Evolutionary conservation across 768 basidiomycete genomes (phyloP).

Genomic region (Russula vinacea): DNA sequence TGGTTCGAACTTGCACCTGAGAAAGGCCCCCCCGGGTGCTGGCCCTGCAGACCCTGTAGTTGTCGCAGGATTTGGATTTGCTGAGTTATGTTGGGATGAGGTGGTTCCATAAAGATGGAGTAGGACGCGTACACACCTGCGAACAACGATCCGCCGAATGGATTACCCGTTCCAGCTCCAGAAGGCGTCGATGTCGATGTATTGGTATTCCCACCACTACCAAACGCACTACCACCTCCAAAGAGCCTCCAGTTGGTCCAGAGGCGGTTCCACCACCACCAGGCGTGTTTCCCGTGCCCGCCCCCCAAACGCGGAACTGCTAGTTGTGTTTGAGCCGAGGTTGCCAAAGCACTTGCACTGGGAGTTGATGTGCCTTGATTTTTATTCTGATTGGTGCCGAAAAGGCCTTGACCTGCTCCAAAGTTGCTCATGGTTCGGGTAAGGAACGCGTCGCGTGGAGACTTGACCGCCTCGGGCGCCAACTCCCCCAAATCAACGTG

Average conservation of each 20-base stretch:
- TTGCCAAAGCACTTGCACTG: conserved; percentile 26
- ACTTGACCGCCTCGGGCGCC: conserved; percentile 1
- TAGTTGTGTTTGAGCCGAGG: conserved; percentile 27
- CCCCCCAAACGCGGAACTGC: conserved; percentile 17
- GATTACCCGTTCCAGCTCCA: conserved; percentile 4
- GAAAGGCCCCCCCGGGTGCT: conserved; percentile 10
- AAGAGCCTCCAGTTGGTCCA: conserved; percentile 11
- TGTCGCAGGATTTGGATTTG: conserved; percentile 13
- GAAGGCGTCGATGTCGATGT: not conserved
- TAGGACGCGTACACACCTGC: conserved; percentile 3
- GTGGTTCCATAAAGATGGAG: not conserved
- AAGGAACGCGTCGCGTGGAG: conserved; percentile 1
- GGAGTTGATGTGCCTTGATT: conserved; percentile 19
- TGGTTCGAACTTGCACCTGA: conserved; percentile 3
- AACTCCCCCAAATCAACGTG: not conserved
- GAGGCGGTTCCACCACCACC: not conserved
- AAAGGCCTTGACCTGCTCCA: conserved; percentile 18
- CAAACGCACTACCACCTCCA: conserved; percentile 16
- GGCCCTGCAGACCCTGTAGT: not conserved
- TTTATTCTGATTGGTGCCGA: conserved; percentile 25
- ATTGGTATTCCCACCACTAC: conserved; percentile 12
- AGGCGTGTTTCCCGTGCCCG: not conserved
- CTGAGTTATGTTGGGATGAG: conserved; percentile 4
- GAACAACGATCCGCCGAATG: conserved; percentile 12
- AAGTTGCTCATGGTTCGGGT: conserved; percentile 25